phyloP scores from a whole-genome alignment of 2,329 filamentous ascomycete species.

The Aspergillus thermomutatus region DNA sequence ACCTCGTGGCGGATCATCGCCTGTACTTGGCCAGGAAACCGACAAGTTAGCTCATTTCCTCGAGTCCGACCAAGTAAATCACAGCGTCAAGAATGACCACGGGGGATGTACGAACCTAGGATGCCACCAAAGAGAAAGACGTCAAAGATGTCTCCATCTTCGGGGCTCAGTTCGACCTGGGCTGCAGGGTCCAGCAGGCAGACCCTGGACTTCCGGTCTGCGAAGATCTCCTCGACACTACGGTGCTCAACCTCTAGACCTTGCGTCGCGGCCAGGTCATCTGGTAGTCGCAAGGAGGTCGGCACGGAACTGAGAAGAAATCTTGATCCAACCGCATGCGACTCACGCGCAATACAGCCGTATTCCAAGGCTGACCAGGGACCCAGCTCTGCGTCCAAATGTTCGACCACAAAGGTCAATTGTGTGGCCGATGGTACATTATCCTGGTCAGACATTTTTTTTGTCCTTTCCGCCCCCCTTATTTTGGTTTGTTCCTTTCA shows the following conservation, averaged over 20 bases:
- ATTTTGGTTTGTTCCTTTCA: not conserved
- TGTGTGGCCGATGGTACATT: slow-evolving; percentile 20
- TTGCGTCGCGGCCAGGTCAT: slow-evolving; percentile 58
- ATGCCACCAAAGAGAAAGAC: slow-evolving; percentile 96
- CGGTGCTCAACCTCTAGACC: slow-evolving; percentile 68
- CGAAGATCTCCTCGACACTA: slow-evolving; percentile 80
- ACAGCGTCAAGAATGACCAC: not conserved
- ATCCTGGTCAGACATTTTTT: slow-evolving; percentile 13
- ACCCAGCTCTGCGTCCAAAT: slow-evolving; percentile 91
- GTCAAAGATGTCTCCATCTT: slow-evolving; percentile 79
- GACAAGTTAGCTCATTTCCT: slow-evolving; percentile 5
- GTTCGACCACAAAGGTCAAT: slow-evolving; percentile 91
- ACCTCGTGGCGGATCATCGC: slow-evolving; percentile 92
- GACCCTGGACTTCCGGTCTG: slow-evolving; percentile 67
- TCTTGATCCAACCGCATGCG: slow-evolving; percentile 59
- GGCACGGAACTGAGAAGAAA: slow-evolving; percentile 85
- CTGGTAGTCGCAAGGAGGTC: slow-evolving; percentile 57
- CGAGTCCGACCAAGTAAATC: not conserved
- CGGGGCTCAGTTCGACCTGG: slow-evolving; percentile 73
- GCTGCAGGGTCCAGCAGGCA: slow-evolving; percentile 89
- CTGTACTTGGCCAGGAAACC: slow-evolving; percentile 44
- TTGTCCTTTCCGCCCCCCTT: too few relatives aligned
- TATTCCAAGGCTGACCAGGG: slow-evolving; percentile 95
- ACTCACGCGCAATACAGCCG: slow-evolving; percentile 79
- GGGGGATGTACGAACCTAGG: slow-evolving; percentile 60